Conservation (phyloP, 2,329 filamentous ascomycete genomes). For the Lasiodiplodia sp. region DNA sequence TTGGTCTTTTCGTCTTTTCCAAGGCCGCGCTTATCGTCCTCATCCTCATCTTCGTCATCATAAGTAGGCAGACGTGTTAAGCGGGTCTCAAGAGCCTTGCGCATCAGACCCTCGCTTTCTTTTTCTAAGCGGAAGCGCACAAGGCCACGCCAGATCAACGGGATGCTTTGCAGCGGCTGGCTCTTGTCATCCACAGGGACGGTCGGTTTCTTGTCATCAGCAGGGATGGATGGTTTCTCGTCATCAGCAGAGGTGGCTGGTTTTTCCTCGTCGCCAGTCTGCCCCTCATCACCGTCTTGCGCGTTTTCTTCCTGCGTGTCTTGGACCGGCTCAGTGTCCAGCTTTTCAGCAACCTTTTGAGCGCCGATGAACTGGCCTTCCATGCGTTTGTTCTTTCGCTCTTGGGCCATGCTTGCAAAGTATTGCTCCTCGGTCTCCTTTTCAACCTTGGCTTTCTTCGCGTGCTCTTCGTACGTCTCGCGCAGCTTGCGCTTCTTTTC, state of each 20-base stretch:
- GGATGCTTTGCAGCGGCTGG: slow-evolving; percentile 70
- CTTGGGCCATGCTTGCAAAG: slow-evolving; percentile 42
- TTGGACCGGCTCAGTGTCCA: slow-evolving; percentile 66
- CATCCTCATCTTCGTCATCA: slow-evolving; percentile 72
- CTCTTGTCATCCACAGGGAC: slow-evolving; percentile 37
- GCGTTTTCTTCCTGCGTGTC: slow-evolving; percentile 26
- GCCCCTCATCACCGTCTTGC: no score
- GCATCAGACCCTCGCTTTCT: slow-evolving; percentile 71
- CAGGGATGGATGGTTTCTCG: slow-evolving; percentile 28
- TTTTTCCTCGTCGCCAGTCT: slow-evolving; percentile 35
- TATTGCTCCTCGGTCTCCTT: slow-evolving; percentile 54
- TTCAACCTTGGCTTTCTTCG: slow-evolving; percentile 47
- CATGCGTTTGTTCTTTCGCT: slow-evolving; percentile 48
- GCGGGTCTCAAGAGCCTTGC: slow-evolving; percentile 71
- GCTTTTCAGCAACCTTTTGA: slow-evolving; percentile 80
- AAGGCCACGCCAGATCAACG: slow-evolving; percentile 80
- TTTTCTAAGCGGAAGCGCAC: slow-evolving; percentile 73
- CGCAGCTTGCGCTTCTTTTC: slow-evolving; percentile 76
- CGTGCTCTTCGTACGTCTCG: slow-evolving; percentile 45
- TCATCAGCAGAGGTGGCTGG: background rate
- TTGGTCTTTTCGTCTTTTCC: slow-evolving; percentile 62
- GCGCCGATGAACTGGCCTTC: slow-evolving; percentile 78
- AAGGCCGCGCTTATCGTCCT: slow-evolving; percentile 74
- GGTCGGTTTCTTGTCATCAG: slow-evolving; percentile 29
- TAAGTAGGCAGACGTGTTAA: slow-evolving; percentile 70